phyloP scores from a whole-genome alignment of 192 early-diverging fungal species.

The Backusella australiensis region DNA sequence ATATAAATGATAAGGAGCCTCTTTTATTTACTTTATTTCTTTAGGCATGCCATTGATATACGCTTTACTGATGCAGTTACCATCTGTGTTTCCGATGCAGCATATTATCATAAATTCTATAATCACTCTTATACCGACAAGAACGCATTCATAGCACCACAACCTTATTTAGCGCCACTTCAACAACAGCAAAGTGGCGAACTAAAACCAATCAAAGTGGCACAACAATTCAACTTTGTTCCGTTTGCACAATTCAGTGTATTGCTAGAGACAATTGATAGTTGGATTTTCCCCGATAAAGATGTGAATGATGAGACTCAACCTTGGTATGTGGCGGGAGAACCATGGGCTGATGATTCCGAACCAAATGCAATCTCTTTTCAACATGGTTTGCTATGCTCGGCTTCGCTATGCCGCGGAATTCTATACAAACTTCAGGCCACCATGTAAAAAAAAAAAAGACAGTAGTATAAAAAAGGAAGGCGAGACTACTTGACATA shows the following conservation, averaged over 20 bases:
- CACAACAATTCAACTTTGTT: conserved; percentile 24
- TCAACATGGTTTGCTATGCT: conserved; percentile 26
- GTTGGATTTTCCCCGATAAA: conserved; percentile 21
- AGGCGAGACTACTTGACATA: not conserved
- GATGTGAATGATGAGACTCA: not conserved
- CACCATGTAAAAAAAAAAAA: not conserved
- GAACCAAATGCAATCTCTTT: conserved; percentile 21
- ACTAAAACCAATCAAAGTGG: conserved; percentile 17
- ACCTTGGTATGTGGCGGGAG: conserved; percentile 14
- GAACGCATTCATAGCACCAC: conserved; percentile 7
- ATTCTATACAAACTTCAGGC: conserved; percentile 10
- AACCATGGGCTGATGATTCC: conserved; percentile 5
- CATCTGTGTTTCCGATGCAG: conserved; percentile 33
- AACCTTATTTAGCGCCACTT: not conserved
- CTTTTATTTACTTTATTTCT: not conserved
- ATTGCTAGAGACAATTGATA: conserved; percentile 20
- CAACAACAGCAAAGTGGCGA: not conserved
- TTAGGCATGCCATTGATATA: conserved; percentile 34
- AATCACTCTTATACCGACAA: not conserved
- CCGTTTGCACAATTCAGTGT: conserved; percentile 23
- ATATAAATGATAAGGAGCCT: not conserved
- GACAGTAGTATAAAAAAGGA: not conserved
- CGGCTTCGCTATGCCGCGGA: conserved; percentile 17
- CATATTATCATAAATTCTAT: conserved; percentile 24
- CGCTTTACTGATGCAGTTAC: conserved; percentile 24